These are phyloP conservation scores for Trichoderma polysporum DNA, from an alignment of 2,329 filamentous ascomycete species.

Conservation along the genomic window DNA sequence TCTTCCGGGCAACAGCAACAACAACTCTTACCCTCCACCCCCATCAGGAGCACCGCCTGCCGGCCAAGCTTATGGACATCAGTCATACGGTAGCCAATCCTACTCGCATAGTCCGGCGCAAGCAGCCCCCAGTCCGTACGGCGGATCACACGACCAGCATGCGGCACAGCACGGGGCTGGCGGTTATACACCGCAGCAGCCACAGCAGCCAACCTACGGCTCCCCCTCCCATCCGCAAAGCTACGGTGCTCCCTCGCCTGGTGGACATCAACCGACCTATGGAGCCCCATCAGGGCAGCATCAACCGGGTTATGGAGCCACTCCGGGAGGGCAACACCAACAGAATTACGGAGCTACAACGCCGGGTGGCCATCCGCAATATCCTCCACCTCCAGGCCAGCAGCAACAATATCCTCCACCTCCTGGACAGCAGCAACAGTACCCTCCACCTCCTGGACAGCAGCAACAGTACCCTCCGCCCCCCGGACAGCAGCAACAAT, in stretches of 20 bases:
- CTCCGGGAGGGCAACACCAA: slow-evolving; percentile 24
- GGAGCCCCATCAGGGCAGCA: slow-evolving; percentile 21
- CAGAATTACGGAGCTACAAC: slow-evolving; percentile 26
- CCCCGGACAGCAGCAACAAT: background rate
- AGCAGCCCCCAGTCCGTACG: slow-evolving; percentile 11
- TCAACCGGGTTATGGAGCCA: slow-evolving; percentile 9
- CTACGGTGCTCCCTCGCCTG: slow-evolving; percentile 26
- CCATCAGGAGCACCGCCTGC: slow-evolving; percentile 26
- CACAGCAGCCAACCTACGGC: slow-evolving; percentile 27
- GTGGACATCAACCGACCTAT: slow-evolving; percentile 26
- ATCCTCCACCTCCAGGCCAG: slow-evolving; percentile 15
- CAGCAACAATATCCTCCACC: background rate
- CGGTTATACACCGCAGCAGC: slow-evolving; percentile 25
- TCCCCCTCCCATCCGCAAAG: slow-evolving; percentile 24
- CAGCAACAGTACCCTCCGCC: slow-evolving; percentile 3
- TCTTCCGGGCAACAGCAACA: background rate
- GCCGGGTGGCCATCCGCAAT: slow-evolving; percentile 2
- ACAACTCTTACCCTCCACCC: slow-evolving; percentile 24
- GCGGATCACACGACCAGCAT: slow-evolving; percentile 19
- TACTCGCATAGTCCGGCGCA: slow-evolving; percentile 26
- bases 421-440: slow-evolving; percentile 2
- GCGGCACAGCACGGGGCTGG: slow-evolving; percentile 29
- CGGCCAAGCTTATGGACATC: slow-evolving; percentile 20
- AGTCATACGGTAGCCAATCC: slow-evolving; percentile 21
- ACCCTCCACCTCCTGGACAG: slow-evolving; percentile 10